These are phyloP conservation scores for Amanita muscaria DNA, from an alignment of 768 basidiomycete genomes.

Conservation along the genomic window DNA sequence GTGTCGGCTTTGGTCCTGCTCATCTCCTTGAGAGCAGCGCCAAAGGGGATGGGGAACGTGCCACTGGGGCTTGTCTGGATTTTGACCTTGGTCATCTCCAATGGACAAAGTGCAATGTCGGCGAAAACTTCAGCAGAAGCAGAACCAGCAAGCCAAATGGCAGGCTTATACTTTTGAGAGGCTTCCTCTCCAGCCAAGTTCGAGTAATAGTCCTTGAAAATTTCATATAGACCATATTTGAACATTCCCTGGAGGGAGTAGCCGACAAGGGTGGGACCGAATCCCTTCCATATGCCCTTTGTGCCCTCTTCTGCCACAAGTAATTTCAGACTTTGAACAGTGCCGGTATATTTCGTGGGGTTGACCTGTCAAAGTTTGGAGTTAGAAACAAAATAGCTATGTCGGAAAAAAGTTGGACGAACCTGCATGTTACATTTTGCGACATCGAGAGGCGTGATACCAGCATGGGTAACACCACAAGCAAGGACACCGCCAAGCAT, in stretches of 20 bases:
- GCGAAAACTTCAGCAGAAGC: constrained; percentile 95
- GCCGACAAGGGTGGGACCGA: constrained; percentile 88
- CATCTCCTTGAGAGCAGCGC: constrained; percentile 68
- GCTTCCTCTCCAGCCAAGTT: constrained; percentile 84
- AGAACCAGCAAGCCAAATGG: constrained; percentile 90
- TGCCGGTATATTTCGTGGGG: constrained; percentile 67
- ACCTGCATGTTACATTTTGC: constrained; percentile 93
- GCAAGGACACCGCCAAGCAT: constrained; percentile 84
- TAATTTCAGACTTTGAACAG: constrained; percentile 47
- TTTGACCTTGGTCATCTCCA: constrained; percentile 92
- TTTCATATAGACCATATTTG: constrained; percentile 97
- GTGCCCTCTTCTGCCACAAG: constrained; percentile 77
- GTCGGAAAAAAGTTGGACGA: constrained; percentile 13
- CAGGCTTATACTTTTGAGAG: constrained; percentile 72
- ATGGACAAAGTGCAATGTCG: constrained; percentile 90
- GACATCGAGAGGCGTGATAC: constrained; percentile 81
- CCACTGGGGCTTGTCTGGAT: constrained; percentile 72
- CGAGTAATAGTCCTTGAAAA: constrained; percentile 91
- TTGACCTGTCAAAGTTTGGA: constrained; percentile 43
- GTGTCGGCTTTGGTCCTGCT: constrained; percentile 55
- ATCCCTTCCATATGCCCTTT: constrained; percentile 87
- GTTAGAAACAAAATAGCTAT: background rate
- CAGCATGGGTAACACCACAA: constrained; percentile 83
- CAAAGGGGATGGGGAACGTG: constrained; percentile 72
- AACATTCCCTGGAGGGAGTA: constrained; percentile 96